Conservation (phyloP, 2,329 filamentous ascomycete species). For the Stagonosporopsis vannaccii region DNA sequence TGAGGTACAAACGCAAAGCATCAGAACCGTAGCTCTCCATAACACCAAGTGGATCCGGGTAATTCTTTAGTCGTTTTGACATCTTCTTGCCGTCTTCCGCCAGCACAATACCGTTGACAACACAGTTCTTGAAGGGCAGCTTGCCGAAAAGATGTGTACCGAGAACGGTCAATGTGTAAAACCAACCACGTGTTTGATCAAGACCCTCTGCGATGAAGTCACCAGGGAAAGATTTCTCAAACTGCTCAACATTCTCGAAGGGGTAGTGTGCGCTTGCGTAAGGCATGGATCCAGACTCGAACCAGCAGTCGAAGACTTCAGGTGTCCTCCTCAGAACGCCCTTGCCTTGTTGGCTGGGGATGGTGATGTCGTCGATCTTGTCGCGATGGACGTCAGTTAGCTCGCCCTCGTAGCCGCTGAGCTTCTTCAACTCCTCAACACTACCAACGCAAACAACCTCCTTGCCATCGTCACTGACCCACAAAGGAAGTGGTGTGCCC, state of each 20-base stretch:
- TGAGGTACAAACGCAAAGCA: slow-evolving; percentile 91
- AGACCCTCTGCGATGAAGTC: slow-evolving; percentile 95
- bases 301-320: slow-evolving; percentile 97
- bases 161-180: slow-evolving; percentile 89
- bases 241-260: slow-evolving; percentile 84
- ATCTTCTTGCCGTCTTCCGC: slow-evolving; percentile 98
- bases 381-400: slow-evolving; percentile 89
- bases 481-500: slow-evolving; percentile 91
- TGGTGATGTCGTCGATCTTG: slow-evolving; percentile 92
- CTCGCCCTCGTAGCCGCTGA: slow-evolving; percentile 86
- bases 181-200: slow-evolving; percentile 96
- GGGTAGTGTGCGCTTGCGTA: slow-evolving; percentile 92
- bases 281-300: slow-evolving; percentile 95
- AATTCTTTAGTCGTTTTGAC: slow-evolving; percentile 97
- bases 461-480: slow-evolving; percentile 88
- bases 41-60: slow-evolving; percentile 83
- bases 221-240: slow-evolving; percentile 82
- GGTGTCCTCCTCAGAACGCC: slow-evolving; percentile 80
- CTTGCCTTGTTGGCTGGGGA: slow-evolving; percentile 87
- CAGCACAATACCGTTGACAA: slow-evolving; percentile 94
- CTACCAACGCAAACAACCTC: slow-evolving; percentile 89
- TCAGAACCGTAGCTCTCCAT: slow-evolving; percentile 92
- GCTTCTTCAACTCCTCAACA: slow-evolving; percentile 79
- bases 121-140: slow-evolving; percentile 91
- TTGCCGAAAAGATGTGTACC: slow-evolving; percentile 86